phyloP scores from a whole-genome alignment of 352 stramenopile species.

The Aphanomyces invadans region DNA sequence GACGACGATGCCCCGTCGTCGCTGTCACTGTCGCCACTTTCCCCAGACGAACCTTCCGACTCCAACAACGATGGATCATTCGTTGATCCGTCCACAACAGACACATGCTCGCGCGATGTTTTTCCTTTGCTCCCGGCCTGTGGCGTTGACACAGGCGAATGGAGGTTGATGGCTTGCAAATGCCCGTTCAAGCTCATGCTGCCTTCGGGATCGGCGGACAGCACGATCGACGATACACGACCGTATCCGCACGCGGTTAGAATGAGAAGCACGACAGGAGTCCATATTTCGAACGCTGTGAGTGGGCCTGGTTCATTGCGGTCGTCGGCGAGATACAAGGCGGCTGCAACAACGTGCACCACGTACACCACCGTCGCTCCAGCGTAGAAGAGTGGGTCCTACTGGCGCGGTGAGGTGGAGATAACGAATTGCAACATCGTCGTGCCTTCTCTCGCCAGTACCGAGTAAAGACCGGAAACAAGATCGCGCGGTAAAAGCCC shows the following conservation, averaged over 20 bases:
- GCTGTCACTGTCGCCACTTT: slow-evolving; percentile 23
- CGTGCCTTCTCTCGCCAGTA: slow-evolving; percentile 67
- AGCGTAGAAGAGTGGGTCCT: slow-evolving; percentile 57
- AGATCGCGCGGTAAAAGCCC: slow-evolving; percentile 54
- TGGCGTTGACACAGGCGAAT: slow-evolving; percentile 1
- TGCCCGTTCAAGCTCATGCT: slow-evolving; percentile 27
- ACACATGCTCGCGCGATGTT: neutral
- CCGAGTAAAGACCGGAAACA: slow-evolving; percentile 58
- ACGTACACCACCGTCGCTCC: slow-evolving; percentile 45
- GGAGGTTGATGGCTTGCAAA: neutral
- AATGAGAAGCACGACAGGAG: slow-evolving; percentile 47
- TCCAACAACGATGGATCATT: slow-evolving; percentile 14
- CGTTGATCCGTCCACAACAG: neutral
- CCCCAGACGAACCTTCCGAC: slow-evolving; percentile 19
- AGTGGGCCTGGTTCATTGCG: slow-evolving; percentile 39
- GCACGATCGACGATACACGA: slow-evolving; percentile 61
- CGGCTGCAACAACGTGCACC: slow-evolving; percentile 39
- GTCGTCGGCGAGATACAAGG: slow-evolving; percentile 43
- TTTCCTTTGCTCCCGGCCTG: neutral
- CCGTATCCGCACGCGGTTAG: slow-evolving; percentile 70
- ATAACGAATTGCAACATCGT: neutral
- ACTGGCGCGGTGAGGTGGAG: neutral
- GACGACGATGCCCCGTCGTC: slow-evolving; percentile 18
- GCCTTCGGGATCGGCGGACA: slow-evolving; percentile 45
- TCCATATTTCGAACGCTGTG: slow-evolving; percentile 61